Conservation (phyloP, 331 rosid species). For the Rhamnella rubrinervis region DNA sequence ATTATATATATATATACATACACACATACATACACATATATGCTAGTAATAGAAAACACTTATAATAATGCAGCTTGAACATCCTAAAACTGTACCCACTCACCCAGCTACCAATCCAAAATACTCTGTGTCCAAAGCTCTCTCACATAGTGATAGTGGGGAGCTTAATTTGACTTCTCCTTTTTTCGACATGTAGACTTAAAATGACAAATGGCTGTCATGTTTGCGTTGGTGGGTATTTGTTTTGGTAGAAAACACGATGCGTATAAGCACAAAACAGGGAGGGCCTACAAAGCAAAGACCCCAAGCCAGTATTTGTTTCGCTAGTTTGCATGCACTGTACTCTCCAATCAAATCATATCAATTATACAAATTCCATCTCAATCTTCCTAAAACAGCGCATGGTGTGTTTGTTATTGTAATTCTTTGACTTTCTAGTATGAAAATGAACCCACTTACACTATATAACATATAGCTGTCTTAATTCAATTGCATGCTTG, state of each 20-base stretch:
- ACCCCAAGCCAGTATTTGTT: not conserved
- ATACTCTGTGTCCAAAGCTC: not conserved
- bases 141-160: slow-evolving; percentile 18
- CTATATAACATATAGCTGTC: too few species aligned
- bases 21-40: too few species aligned
- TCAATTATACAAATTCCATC: not conserved
- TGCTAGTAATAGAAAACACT: too few species aligned
- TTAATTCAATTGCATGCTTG: too few species aligned
- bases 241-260: not conserved
- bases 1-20: too few species aligned
- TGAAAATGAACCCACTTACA: too few species aligned
- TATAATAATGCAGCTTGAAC: too few species aligned
- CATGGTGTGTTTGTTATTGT: not conserved
- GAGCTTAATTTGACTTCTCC: slow-evolving; percentile 10
- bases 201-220: slow-evolving; percentile 29
- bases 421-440: not conserved
- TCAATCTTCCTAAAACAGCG: not conserved
- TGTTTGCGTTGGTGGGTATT: slow-evolving; percentile 3
- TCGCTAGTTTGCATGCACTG: slow-evolving; percentile 42
- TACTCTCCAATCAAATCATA: slow-evolving; percentile 43
- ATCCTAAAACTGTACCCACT: slow-evolving; percentile 26
- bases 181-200: slow-evolving; percentile 24
- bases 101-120: slow-evolving; percentile 16
- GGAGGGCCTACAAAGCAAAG: too few species aligned
- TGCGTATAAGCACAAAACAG: not conserved